Evolutionary conservation across 2,329 filamentous ascomycete species (phyloP), one percentile per base, ranked within the genome.

Genomic region (Colletotrichum sp.): DNA sequence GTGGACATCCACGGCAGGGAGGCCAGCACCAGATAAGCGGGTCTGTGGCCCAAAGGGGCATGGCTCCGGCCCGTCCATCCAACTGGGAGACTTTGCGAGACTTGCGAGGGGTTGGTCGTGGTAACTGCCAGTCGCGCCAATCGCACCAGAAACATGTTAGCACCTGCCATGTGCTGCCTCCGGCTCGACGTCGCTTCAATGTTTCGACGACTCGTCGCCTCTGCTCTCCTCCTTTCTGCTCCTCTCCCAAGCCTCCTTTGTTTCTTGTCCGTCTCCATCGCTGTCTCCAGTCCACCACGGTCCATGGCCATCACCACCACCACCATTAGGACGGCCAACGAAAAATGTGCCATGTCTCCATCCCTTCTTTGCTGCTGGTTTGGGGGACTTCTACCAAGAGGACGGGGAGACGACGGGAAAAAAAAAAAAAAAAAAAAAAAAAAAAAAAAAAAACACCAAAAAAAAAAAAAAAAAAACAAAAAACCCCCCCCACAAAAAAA

Each of bases 41-140:
- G 16, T 9, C 6, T 3, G 5, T 19, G 0, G 16, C 69, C 27
- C 8, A 55, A 68, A 44, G 19, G 19, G 39, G 73, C 12, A 39
- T 72, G 60, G 69, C 32, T 12, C 57, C 57, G 69, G 69, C 27
- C 61, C 39, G 32, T 25, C 69, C 63, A 57, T 63, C 63, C 57
- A 72, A 71, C 68, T 72, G 68, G 61, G 36, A 19, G 69, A 68
- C 55, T 72, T 72, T 75, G 69, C 69, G 73, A 75, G 61, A 72
- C 61, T 61, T 63, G 69, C 63, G 39, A 64, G 73, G 69, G 69
- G 68, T 44, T 55, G 63, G 69, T 25, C 7, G 22, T 64, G 55
- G 52, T 67, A 72, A 67, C 72, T 72, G 68, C 71, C 63, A 63
- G 61, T 67, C 68, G 68, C 55, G 27, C 68, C 69, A 75, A 69